These are phyloP conservation scores for Fusarium verrucosum DNA, from an alignment of 2,329 filamentous ascomycete species.

Conservation along the genomic window DNA sequence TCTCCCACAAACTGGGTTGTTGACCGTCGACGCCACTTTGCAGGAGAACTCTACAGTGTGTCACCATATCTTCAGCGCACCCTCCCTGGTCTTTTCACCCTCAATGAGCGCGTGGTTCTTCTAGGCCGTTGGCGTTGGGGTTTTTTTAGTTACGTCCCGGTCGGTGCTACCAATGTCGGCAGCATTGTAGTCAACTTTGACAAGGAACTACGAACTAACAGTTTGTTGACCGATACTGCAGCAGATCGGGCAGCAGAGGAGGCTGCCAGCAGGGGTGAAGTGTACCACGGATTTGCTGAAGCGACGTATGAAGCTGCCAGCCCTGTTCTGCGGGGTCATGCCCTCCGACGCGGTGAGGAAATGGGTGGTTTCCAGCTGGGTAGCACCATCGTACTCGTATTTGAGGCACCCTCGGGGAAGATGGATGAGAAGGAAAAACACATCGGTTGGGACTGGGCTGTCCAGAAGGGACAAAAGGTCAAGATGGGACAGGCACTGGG, in stretches of 20 bases:
- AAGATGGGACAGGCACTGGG: constrained; percentile 91
- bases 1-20: constrained; percentile 96
- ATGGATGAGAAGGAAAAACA: constrained; percentile 62
- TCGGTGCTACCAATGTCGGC: constrained; percentile 96
- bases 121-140: constrained; percentile 95
- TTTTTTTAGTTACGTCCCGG: constrained; percentile 95
- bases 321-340: constrained; percentile 80
- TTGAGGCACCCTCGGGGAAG: constrained; percentile 82
- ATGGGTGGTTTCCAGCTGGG: constrained; percentile 98
- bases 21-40: constrained; percentile 93
- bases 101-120: constrained; percentile 95
- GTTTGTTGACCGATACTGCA: constrained; percentile 88
- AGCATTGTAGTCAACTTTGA: constrained; percentile 98
- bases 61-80: constrained; percentile 94
- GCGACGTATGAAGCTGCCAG: constrained; percentile 87
- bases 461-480: constrained; percentile 86
- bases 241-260: constrained; percentile 86
- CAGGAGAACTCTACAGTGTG: constrained; percentile 93
- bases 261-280: constrained; percentile 78
- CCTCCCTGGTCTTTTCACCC: constrained; percentile 90
- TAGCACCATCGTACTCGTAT: constrained; percentile 93
- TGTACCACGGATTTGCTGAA: constrained; percentile 90
- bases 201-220: constrained; percentile 91
- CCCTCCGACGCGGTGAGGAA: constrained; percentile 87
- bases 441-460: constrained; percentile 83